Percentiles rank a stretch among this genome's conserved stretches.
phyloP scores from a whole-genome alignment of 1,284 basidiomycete genomes.

The Trichosporon inkin region DNA sequence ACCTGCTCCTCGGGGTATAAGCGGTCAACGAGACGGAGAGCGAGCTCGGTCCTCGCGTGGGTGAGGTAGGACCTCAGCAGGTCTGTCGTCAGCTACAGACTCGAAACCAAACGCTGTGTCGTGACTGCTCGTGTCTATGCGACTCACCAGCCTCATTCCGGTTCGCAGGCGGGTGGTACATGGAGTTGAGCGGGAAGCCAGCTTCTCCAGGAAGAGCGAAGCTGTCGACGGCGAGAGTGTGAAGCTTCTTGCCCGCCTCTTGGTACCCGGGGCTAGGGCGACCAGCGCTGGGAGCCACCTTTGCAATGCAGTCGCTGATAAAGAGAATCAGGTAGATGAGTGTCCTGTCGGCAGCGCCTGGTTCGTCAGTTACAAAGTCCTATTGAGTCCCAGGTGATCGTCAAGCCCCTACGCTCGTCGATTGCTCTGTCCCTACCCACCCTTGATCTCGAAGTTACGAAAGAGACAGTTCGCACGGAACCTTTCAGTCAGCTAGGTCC shows the following conservation, averaged over 20 bases:
- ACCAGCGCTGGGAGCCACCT: constrained; percentile 60
- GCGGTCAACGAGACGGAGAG: constrained; percentile 76
- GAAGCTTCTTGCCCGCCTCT: constrained; percentile 83
- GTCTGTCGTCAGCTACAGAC: constrained; percentile 34
- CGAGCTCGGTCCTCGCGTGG: constrained; percentile 88
- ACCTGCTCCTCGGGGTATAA: constrained; percentile 60
- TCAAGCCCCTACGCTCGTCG: too few relatives aligned
- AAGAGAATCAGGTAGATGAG: constrained; percentile 98
- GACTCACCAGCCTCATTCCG: constrained; percentile 76
- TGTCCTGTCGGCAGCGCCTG: constrained; percentile 82
- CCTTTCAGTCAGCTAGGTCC: constrained; percentile 22
- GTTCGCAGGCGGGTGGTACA: constrained; percentile 77
- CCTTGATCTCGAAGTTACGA: constrained; percentile 99
- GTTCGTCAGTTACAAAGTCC: neutral
- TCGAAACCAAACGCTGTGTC: too few relatives aligned
- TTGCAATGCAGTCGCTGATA: constrained; percentile 93
- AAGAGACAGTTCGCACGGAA: constrained; percentile 99
- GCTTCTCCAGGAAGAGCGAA: constrained; percentile 96
- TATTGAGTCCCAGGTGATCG: too few relatives aligned
- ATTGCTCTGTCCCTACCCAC: constrained; percentile 24
- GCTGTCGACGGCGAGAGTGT: constrained; percentile 85
- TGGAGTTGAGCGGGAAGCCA: constrained; percentile 85
- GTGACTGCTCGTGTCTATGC: too few relatives aligned
- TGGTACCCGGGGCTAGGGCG: constrained; percentile 61
- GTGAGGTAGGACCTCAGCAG: constrained; percentile 79